Base-by-base conservation (phyloP, 225 moss, liverwort and hornwort genomes). In the Rhytidiadelphus loreus region DNA sequence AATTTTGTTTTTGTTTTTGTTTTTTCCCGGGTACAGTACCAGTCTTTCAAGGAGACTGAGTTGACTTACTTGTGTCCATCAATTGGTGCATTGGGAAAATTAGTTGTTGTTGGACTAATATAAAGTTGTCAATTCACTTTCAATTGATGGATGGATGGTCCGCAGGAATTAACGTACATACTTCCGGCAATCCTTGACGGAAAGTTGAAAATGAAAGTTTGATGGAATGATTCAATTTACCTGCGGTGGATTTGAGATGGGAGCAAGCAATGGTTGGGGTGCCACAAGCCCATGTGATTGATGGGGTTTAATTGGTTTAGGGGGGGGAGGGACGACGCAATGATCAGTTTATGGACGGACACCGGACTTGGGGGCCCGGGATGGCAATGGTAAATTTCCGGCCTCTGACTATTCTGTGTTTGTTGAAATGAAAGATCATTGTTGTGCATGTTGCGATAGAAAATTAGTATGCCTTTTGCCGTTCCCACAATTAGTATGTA, bases 251-350 rank as follows among this genome's bases (percentile, higher is more conserved):
- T 89, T 84, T 73, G 43, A 14, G 63, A 46, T 26, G 15, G 1
- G 43, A 13, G 37, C 41, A 8, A 88, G 64, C 68, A 85, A 11
- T 37, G 90, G 77, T 63, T 22, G n/a, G 53, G n/a, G 5, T 22
- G n/a, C 16, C 57, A 19, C 52, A 43, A 41, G 86, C 91, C 89
- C 87, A 88, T 82, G 87, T 88, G 71, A 77, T 70, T 48, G 82
- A 61, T 43, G 18, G 28, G 12, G 26, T 88, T 77, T 48, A 56
- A 83, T 87, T 72, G 52, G 86, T 24, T 72, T 23, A 26, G 2
- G 9, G 15, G 22, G 13, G 7, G 41, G 50, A n/a, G n/a, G n/a
- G 13, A 50, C 50, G 52, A 9, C 11, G 22, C 33, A 83, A 71
- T 72, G 64, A 72, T 79, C 58, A 28, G 3, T 57, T 74, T 75